phyloP scores from a whole-genome alignment of 108 stramenopile genomes.

The Schizochytrium sp. region DNA sequence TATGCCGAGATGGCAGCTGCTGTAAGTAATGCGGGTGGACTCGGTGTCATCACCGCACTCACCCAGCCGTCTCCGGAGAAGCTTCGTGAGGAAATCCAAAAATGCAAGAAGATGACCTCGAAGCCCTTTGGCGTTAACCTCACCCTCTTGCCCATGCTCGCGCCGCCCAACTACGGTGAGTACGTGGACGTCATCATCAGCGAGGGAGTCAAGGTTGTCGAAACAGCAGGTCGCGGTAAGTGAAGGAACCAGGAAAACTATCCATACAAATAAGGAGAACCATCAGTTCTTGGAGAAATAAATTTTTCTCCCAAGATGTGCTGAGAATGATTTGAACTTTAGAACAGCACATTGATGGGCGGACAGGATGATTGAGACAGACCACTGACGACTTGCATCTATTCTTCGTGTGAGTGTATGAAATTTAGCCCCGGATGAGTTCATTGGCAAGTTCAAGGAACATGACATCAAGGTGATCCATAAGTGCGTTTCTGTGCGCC shows the following conservation, averaged over 20 bases:
- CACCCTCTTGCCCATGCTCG: conserved; percentile 72
- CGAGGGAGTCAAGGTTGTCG: conserved; percentile 70
- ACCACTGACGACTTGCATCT: no score
- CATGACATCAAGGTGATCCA: conserved; percentile 71
- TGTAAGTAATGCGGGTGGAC: conserved; percentile 74
- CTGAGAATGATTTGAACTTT: no score
- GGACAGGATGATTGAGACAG: no score
- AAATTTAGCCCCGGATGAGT: conserved; percentile 61
- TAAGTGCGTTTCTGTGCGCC: conserved; percentile 74
- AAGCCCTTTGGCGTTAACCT: conserved; percentile 75
- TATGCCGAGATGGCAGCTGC: conserved; percentile 72
- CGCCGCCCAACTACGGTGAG: conserved; percentile 66
- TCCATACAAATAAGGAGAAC: no score
- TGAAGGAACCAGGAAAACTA: no score
- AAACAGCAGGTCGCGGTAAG: conserved; percentile 68
- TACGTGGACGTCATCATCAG: conserved; percentile 69
- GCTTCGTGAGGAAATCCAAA: conserved; percentile 65
- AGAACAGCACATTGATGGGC: no score
- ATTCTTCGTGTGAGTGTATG: no score
- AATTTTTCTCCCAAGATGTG: no score
- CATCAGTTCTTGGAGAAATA: no score
- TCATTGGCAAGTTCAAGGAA: conserved; percentile 68
- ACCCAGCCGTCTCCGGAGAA: conserved; percentile 67
- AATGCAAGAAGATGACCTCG: conserved; percentile 60
- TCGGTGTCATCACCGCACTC: conserved; percentile 70